A percentile compares a stretch with the other conserved stretches of the same genome.
Evolutionary conservation across 495 filamentous ascomycete species (phyloP).

Genomic region (Neohortaea acidophila): DNA sequence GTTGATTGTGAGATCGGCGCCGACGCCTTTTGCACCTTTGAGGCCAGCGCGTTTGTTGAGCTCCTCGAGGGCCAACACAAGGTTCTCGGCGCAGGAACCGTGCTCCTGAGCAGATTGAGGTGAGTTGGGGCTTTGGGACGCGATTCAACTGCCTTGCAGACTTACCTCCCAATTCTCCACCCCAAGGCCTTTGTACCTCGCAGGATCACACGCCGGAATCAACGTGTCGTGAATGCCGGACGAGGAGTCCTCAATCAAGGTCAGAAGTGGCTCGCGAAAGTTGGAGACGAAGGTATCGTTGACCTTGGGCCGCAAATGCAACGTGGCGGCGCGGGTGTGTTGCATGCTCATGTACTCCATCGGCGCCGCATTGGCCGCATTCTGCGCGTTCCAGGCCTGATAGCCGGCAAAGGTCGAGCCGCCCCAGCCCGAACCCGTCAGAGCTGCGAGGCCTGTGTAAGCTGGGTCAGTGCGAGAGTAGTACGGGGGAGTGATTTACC

Average conservation of each 20-base stretch:
- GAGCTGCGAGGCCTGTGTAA: constrained; percentile 11
- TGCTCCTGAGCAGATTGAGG: no score
- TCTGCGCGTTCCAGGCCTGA: constrained; percentile 21
- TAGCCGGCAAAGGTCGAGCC: constrained; percentile 28
- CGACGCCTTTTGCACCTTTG: constrained; percentile 25
- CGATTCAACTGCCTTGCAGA: no score
- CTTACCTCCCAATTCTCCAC: constrained; percentile 25
- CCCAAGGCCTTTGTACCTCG: constrained; percentile 22
- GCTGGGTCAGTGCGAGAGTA: constrained; percentile 7
- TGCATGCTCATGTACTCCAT: constrained; percentile 29
- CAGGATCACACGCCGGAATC: constrained; percentile 28
- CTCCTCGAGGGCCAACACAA: constrained; percentile 29
- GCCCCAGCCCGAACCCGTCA: constrained; percentile 23
- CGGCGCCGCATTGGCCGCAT: constrained; percentile 9
- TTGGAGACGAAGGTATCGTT: constrained; percentile 26
- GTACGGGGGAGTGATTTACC: constrained; percentile 9
- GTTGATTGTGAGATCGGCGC: constrained; percentile 22
- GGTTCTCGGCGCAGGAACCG: constrained; percentile 28
- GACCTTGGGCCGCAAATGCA: constrained; percentile 22
- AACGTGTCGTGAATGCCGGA: constrained; percentile 29
- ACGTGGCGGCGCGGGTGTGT: constrained; percentile 22
- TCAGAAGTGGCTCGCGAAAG: constrained; percentile 26
- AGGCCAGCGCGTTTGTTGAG: constrained; percentile 27
- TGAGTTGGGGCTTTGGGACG: no score
- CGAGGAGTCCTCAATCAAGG: constrained; percentile 26